Conservation (phyloP, 164 flowering plant species). For the Stephania japonica region DNA sequence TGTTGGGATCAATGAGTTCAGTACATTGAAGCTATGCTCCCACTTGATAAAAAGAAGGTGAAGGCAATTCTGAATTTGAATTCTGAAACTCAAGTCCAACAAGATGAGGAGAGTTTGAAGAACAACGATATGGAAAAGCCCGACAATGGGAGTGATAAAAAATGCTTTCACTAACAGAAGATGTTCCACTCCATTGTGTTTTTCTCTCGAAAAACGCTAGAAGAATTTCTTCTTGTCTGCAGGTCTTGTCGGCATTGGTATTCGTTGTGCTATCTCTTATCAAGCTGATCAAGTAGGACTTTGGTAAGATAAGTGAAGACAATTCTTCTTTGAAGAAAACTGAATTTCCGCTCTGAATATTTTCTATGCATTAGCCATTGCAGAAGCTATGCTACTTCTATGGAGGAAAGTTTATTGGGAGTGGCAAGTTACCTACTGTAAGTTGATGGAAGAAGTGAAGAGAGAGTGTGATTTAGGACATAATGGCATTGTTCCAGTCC, state of each 20-base stretch:
- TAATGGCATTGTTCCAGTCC: conserved; percentile 51
- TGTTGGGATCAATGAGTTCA: conserved; percentile 48
- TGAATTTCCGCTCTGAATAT: conserved; percentile 61
- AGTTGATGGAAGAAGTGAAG: conserved; percentile 58
- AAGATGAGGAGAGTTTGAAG: too few relatives aligned
- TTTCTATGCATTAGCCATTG: conserved; percentile 74
- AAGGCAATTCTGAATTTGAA: too few relatives aligned
- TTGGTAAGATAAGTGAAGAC: conserved; percentile 53
- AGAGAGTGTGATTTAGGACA: conserved; percentile 55
- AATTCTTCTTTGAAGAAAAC: conserved; percentile 57
- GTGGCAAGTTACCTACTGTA: conserved; percentile 50
- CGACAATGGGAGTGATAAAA: conserved; percentile 12
- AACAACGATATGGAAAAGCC: conserved; percentile 10
- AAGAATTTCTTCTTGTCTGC: conserved; percentile 75
- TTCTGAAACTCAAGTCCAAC: too few relatives aligned
- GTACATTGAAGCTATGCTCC: conserved; percentile 8
- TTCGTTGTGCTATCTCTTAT: conserved; percentile 64
- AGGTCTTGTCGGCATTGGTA: conserved; percentile 75
- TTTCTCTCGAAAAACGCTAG: conserved; percentile 71
- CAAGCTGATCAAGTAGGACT: conserved; percentile 59
- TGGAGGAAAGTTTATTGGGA: conserved; percentile 86
- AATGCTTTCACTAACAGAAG: conserved; percentile 54
- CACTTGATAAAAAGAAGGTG: too few relatives aligned
- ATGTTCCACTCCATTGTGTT: conserved; percentile 86
- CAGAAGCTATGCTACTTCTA: conserved; percentile 77